Evolutionary conservation across 176 grass and related monocot genomes (phyloP).

Genomic region (Triticum monococcum): DNA sequence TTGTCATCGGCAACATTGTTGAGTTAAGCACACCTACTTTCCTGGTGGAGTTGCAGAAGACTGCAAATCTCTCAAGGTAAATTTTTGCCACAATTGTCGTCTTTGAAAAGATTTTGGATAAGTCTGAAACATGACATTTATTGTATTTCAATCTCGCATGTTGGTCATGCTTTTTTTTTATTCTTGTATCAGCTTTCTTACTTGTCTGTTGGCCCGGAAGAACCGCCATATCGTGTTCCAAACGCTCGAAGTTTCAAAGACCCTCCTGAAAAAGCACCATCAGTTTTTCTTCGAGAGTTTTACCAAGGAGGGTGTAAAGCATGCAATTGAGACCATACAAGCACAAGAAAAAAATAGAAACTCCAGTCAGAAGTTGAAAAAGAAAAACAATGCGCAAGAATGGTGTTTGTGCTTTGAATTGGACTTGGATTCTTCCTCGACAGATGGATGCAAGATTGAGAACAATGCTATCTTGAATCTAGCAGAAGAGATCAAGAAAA

Average conservation of each 20-base stretch:
- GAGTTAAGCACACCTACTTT: conserved; percentile 44
- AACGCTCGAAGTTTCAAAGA: conserved; percentile 43
- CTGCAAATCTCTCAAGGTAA: conserved; percentile 64
- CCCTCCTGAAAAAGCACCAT: conserved; percentile 47
- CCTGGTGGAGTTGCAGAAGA: conserved; percentile 47
- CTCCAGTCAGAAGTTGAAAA: background rate
- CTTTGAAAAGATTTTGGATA: background rate
- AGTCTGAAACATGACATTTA: background rate
- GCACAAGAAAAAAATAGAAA: conserved; percentile 24
- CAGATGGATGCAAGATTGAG: conserved; percentile 39
- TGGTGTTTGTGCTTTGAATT: conserved; percentile 48
- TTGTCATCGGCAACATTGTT: conserved; percentile 44
- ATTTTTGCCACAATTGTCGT: background rate
- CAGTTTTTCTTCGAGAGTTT: conserved; percentile 47
- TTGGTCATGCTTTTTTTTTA: background rate
- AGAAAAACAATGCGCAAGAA: conserved; percentile 24
- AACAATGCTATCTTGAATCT: conserved; percentile 42
- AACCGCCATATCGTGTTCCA: conserved; percentile 48
- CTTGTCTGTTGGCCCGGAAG: conserved; percentile 44
- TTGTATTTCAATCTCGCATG: conserved; percentile 8
- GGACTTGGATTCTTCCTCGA: conserved; percentile 3
- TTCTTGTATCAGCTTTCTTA: conserved; percentile 55
- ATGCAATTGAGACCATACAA: conserved; percentile 45
- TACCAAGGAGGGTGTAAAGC: conserved; percentile 55
- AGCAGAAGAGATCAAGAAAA: conserved; percentile 47